A percentile compares a stretch with the other conserved stretches of the same genome.
Conservation (phyloP, 2,329 filamentous ascomycete genomes). For the Sporothrix schenckii region DNA sequence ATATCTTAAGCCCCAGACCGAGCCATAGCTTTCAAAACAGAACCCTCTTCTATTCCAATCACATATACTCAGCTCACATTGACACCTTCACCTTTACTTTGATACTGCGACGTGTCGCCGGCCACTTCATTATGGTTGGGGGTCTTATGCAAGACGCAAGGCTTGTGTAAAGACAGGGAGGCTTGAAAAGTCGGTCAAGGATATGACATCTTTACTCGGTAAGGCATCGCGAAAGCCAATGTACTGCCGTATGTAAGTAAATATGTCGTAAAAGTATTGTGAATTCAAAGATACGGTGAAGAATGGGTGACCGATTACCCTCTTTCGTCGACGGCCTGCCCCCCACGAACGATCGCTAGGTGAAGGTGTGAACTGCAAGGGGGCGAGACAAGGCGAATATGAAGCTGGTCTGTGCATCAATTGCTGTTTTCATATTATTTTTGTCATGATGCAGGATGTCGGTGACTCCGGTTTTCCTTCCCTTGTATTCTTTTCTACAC, state of each 20-base stretch:
- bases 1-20: too few species aligned
- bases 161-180: too few species aligned
- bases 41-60: too few species aligned
- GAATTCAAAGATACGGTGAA: not conserved
- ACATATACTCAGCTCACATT: too few species aligned
- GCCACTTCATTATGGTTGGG: not conserved
- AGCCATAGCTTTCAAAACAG: too few species aligned
- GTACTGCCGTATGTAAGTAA: too few species aligned
- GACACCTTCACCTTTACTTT: too few species aligned
- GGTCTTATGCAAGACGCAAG: not conserved
- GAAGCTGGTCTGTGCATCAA: not conserved
- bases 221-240: too few species aligned
- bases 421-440: not conserved
- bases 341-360: not conserved
- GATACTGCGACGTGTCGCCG: not conserved
- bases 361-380: not conserved
- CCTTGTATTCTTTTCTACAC: not conserved
- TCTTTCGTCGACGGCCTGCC: not conserved
- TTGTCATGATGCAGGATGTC: slow-evolving; percentile 9
- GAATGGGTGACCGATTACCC: too few species aligned
- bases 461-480: not conserved
- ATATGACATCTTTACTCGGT: too few species aligned
- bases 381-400: not conserved
- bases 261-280: too few species aligned
- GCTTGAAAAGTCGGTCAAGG: too few species aligned